Evolutionary conservation across 2,329 filamentous ascomycete genomes (phyloP), one percentile per base, ranked within the genome.

Genomic region (Ophiostoma quercus): DNA sequence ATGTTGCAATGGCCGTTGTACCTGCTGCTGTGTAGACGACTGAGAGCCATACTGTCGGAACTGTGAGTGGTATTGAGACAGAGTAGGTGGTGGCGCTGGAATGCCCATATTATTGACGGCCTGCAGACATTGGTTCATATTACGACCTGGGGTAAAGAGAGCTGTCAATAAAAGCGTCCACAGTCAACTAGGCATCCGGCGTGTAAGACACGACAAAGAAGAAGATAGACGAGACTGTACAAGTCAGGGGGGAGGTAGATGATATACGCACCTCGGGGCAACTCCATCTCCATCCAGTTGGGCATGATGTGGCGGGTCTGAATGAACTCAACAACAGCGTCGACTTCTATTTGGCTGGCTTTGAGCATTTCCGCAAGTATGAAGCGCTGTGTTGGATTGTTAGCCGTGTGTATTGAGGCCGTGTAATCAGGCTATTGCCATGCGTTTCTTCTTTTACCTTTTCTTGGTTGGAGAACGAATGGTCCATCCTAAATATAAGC

Each of bases 351-450:
- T 39, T 80, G 77, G 78, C 84, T 87, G 71, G 80, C 80, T 74
- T 87, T 87, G 77, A 87, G 83, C 74, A 87, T 84, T 77, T 87
- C 85, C 70, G 81, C 83, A 70, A 87, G 80, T 71, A 87, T 78
- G 75, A 86, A 86, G 72, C 84, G 84, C 85, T 87, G 74, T n/a
- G 9, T 16, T 11, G 5, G 29, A 29, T 4, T 62, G 57, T 62
- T 19, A 62, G 57, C 16, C 32, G 57, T 32, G 12, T 19, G 25
- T 62, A 12, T 32, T 34, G 57, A 57, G 2, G 9, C 9, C 8
- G 22, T 63, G 19, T n/a, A 29, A 19, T 19, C 29, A 37, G 16
- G 43, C 19, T 32, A 6, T 14, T 29, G 9, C 34, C 29, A 11
- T 34, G 39, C 66, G 4, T 37, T 43, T 2, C 29, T 3, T 29